Conservation (phyloP, 2,329 filamentous ascomycete genomes). For the Akanthomyces muscarius region DNA sequence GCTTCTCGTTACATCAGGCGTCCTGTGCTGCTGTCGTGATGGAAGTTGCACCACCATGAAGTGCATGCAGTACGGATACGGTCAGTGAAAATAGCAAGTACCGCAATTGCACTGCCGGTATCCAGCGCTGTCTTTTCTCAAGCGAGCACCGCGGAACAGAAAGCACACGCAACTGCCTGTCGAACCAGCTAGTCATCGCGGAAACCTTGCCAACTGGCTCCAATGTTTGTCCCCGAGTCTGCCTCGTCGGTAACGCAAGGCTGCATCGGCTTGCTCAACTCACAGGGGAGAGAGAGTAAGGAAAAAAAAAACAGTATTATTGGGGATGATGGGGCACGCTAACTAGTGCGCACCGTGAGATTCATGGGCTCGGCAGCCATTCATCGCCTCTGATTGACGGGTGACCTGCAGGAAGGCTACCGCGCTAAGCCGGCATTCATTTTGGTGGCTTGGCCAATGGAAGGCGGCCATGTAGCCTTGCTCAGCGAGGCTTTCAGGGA, state of each 20-base stretch:
- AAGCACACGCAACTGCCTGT: neutral
- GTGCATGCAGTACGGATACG: no score
- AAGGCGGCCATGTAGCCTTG: slow-evolving; percentile 7
- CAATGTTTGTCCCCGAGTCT: neutral
- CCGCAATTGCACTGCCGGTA: no score
- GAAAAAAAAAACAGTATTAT: neutral
- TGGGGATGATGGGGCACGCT: neutral
- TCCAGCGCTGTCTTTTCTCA: no score
- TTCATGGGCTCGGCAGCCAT: neutral
- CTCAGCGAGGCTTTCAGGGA: slow-evolving; percentile 13
- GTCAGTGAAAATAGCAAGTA: no score
- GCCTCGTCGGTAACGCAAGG: slow-evolving; percentile 9
- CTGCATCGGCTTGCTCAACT: neutral
- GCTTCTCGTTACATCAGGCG: no score
- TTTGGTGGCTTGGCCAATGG: slow-evolving; percentile 11
- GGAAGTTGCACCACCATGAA: no score
- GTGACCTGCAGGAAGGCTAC: slow-evolving; percentile 10
- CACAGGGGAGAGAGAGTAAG: neutral
- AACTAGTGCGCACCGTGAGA: neutral
- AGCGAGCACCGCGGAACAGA: neutral
- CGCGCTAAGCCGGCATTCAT: slow-evolving; percentile 10
- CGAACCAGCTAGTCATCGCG: neutral
- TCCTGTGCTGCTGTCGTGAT: no score
- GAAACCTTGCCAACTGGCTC: neutral
- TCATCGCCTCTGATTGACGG: slow-evolving; percentile 1